phyloP scores from a whole-genome alignment of 768 basidiomycete species.

The Leccinum truebloodii region DNA sequence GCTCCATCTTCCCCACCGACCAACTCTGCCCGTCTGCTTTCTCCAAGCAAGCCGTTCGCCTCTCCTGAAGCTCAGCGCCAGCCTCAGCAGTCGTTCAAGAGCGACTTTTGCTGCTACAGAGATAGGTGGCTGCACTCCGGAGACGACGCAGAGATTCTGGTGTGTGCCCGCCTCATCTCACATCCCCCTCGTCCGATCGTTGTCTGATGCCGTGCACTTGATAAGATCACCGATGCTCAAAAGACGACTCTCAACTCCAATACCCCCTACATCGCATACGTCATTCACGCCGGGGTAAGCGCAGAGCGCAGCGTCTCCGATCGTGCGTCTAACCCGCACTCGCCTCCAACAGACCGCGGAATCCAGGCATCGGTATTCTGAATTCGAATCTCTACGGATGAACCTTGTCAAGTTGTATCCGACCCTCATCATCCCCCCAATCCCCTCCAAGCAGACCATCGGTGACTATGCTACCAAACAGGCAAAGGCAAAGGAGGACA shows the following conservation, averaged over 20 bases:
- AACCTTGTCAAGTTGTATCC: slow-evolving; percentile 89
- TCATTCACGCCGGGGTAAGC: slow-evolving; percentile 84
- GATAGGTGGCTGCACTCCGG: slow-evolving; percentile 81
- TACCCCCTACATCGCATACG: slow-evolving; percentile 92
- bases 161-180: slow-evolving; percentile 36
- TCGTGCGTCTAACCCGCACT: slow-evolving; percentile 11
- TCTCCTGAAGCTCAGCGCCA: slow-evolving; percentile 58
- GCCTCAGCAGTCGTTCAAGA: slow-evolving; percentile 59
- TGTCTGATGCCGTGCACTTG: slow-evolving; percentile 15
- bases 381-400: slow-evolving; percentile 91
- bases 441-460: slow-evolving; percentile 94
- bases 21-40: slow-evolving; percentile 44
- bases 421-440: slow-evolving; percentile 94
- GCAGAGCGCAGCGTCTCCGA: slow-evolving; percentile 3
- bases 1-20: slow-evolving; percentile 60
- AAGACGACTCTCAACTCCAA: slow-evolving; percentile 91
- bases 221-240: slow-evolving; percentile 90
- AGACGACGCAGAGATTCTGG: slow-evolving; percentile 79
- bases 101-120: slow-evolving; percentile 74
- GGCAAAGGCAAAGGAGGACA: slow-evolving; percentile 95
- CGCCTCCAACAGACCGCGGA: slow-evolving; percentile 61
- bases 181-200: not conserved
- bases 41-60: slow-evolving; percentile 52
- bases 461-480: slow-evolving; percentile 98
- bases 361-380: slow-evolving; percentile 90